These are phyloP conservation scores for Davidsoniella virescens DNA, from an alignment of 2,329 filamentous ascomycete genomes.

Conservation along the genomic window DNA sequence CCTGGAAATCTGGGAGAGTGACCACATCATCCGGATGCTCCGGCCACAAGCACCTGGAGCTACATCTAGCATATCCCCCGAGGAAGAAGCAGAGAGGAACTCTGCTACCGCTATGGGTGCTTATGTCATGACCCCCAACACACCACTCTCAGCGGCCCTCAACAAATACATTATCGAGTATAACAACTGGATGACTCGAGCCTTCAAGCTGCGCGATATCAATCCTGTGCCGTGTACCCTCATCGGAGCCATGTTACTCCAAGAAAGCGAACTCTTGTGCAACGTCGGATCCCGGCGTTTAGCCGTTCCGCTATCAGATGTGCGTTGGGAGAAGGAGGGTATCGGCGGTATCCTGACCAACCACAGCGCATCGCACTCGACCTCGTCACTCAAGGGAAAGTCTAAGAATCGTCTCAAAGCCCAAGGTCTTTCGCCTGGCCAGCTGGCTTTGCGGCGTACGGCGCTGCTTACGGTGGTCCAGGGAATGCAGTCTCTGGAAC, in stretches of 20 bases:
- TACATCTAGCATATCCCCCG: conserved; percentile 15
- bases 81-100: conserved; percentile 39
- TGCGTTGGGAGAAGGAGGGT: conserved; percentile 73
- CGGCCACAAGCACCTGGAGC: conserved; percentile 54
- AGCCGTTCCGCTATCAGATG: conserved; percentile 71
- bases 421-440: conserved; percentile 42
- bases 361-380: conserved; percentile 31
- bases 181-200: conserved; percentile 65
- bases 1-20: conserved; percentile 79
- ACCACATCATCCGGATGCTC: conserved; percentile 69
- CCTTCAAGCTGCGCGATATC: conserved; percentile 54
- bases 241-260: conserved; percentile 60
- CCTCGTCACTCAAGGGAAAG: conserved; percentile 39
- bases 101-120: conserved; percentile 56
- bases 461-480: conserved; percentile 70
- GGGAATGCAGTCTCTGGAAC: conserved; percentile 73
- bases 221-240: conserved; percentile 62
- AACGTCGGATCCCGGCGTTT: conserved; percentile 59
- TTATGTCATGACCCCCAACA: conserved; percentile 69
- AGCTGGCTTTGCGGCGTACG: conserved; percentile 58
- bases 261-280: conserved; percentile 56
- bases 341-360: conserved; percentile 40
- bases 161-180: conserved; percentile 73
- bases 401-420: conserved; percentile 19
- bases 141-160: conserved; percentile 61